Percentiles rank a stretch among this genome's conserved stretches.
Conservation (phyloP, 192 early-diverging fungal species). For the Backusella tuberculispora region DNA sequence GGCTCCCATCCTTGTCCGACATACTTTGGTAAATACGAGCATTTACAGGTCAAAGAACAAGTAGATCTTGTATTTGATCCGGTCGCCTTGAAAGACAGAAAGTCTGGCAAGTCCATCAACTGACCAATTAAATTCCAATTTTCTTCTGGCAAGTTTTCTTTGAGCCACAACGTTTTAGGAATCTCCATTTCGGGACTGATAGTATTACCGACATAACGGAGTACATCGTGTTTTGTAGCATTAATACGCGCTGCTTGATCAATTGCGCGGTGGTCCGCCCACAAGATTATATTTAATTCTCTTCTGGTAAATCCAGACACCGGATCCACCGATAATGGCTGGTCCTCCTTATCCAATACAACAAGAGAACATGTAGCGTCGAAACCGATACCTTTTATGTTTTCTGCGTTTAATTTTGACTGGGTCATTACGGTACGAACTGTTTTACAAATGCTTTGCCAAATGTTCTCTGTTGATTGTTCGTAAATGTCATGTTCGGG, state of each 20-base stretch:
- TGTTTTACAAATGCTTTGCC: conserved; percentile 55
- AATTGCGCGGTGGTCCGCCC: conserved; percentile 76
- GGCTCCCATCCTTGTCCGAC: conserved; percentile 58
- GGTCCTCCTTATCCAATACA: conserved; percentile 49
- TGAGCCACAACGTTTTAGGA: conserved; percentile 76
- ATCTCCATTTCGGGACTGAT: conserved; percentile 79
- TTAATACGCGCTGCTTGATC: conserved; percentile 66
- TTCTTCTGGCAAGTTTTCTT: conserved; percentile 55
- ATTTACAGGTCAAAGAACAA: conserved; percentile 75
- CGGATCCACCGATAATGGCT: conserved; percentile 55
- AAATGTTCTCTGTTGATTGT: conserved; percentile 71
- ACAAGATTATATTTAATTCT: conserved; percentile 63
- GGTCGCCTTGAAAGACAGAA: conserved; percentile 68
- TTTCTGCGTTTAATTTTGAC: conserved; percentile 32
- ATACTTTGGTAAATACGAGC: conserved; percentile 53
- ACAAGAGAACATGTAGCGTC: conserved; percentile 81
- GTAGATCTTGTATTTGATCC: conserved; percentile 51
- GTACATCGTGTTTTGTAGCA: conserved; percentile 56
- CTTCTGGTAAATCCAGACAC: conserved; percentile 49
- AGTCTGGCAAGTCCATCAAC: conserved; percentile 78
- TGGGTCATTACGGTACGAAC: conserved; percentile 45
- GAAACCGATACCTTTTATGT: conserved; percentile 71
- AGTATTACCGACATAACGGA: conserved; percentile 64
- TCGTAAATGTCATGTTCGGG: conserved; percentile 61
- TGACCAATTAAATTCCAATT: conserved; percentile 52